A percentile compares a stretch with the other conserved stretches of the same genome.
phyloP scores from a whole-genome alignment of 2,329 filamentous ascomycete genomes.

The Aspergillus neotritici region DNA sequence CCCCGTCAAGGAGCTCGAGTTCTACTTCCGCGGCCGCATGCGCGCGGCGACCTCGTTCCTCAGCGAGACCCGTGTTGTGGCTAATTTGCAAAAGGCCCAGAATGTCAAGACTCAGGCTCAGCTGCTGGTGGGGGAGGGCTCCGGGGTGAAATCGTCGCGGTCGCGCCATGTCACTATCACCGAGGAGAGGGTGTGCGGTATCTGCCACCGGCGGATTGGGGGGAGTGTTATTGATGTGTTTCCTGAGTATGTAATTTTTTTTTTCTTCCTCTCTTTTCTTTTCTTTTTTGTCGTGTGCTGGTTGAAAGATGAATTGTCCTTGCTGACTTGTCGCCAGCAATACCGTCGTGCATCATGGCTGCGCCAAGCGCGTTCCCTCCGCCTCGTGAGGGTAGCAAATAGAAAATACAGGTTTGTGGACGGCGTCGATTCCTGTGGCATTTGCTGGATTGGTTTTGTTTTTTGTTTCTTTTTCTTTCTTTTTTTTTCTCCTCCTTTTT shows the following conservation, averaged over 20 bases:
- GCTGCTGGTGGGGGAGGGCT: constrained; percentile 66
- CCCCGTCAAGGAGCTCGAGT: constrained; percentile 71
- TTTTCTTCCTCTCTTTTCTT: not conserved
- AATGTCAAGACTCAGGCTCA: constrained; percentile 70
- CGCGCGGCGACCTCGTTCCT: constrained; percentile 75
- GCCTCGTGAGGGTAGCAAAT: constrained; percentile 19
- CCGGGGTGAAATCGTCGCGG: constrained; percentile 47
- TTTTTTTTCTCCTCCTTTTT: constrained; percentile 11
- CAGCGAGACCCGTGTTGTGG: constrained; percentile 72
- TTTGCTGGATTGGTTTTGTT: constrained; percentile 8
- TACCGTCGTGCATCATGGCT: constrained; percentile 73
- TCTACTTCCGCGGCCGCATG: constrained; percentile 88
- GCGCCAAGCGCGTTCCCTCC: constrained; percentile 49
- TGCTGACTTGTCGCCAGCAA: constrained; percentile 34
- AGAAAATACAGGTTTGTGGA: constrained; percentile 7
- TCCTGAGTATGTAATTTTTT: constrained; percentile 59
- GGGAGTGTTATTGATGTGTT: constrained; percentile 86
- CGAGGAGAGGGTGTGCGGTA: constrained; percentile 83
- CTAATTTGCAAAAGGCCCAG: constrained; percentile 70
- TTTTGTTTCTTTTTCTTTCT: constrained; percentile 13
- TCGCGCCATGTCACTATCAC: constrained; percentile 70
- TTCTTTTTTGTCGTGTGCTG: constrained; percentile 5
- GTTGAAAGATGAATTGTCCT: not conserved
- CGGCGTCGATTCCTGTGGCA: constrained; percentile 2
- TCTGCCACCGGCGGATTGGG: constrained; percentile 89